Conservation (phyloP, 2,329 filamentous ascomycete species). For the Phialophora tarda region DNA sequence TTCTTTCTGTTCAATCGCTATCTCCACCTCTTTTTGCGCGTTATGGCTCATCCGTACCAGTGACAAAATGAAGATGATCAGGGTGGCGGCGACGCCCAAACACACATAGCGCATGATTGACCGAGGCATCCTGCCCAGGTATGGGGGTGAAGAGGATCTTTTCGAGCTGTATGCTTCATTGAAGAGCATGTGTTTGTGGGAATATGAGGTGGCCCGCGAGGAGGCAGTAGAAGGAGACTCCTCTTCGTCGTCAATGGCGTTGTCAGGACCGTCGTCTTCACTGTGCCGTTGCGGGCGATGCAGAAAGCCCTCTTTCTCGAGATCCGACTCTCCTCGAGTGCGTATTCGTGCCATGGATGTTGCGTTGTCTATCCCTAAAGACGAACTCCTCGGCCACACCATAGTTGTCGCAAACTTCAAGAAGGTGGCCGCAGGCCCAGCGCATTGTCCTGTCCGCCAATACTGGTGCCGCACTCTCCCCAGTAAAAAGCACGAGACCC, state of each 20-base stretch:
- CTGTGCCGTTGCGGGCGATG: conserved; percentile 16
- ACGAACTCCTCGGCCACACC: conserved; percentile 38
- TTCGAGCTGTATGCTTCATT: conserved; percentile 44
- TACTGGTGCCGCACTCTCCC: neutral
- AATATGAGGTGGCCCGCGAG: conserved; percentile 58
- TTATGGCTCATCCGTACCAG: conserved; percentile 75
- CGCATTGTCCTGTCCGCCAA: conserved; percentile 19
- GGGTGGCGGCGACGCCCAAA: conserved; percentile 68
- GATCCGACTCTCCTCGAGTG: conserved; percentile 36
- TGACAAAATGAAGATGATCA: conserved; percentile 77
- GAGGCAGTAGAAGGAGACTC: conserved; percentile 52
- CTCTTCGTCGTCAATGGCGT: conserved; percentile 28
- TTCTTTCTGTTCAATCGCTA: conserved; percentile 50
- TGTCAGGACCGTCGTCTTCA: conserved; percentile 31
- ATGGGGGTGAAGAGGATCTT: conserved; percentile 43
- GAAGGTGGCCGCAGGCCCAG: conserved; percentile 26
- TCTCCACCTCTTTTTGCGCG: conserved; percentile 67
- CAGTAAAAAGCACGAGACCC: neutral
- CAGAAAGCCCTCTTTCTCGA: conserved; percentile 37
- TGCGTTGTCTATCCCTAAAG: conserved; percentile 30
- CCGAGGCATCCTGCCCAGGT: conserved; percentile 69
- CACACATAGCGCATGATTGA: conserved; percentile 80
- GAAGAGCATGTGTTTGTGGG: conserved; percentile 50
- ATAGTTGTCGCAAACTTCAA: conserved; percentile 33
- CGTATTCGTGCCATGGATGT: conserved; percentile 34